Evolutionary conservation across 2,329 filamentous ascomycete genomes (phyloP).

Genomic region (Phialocephala sp.): DNA sequence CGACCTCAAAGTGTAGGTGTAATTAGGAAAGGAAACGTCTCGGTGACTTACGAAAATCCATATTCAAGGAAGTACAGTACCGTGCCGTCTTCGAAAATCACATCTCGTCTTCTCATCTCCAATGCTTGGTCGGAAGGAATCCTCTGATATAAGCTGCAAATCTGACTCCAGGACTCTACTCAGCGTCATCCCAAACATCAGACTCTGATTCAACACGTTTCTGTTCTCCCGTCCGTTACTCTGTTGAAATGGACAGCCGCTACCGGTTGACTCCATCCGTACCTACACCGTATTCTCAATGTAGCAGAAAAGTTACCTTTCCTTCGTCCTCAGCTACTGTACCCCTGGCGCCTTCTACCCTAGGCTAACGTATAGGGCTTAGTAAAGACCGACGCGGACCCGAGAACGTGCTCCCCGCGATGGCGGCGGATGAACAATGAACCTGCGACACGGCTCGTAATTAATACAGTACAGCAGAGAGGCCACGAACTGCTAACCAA

Average conservation of each 20-base stretch:
- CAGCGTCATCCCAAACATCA: neutral
- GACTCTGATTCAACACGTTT: neutral
- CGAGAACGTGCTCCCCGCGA: neutral
- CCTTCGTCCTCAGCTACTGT: neutral
- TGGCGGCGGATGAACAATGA: conserved; percentile 7
- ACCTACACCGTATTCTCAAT: neutral
- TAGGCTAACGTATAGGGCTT: conserved; percentile 5
- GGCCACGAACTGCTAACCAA: neutral
- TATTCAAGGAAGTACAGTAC: neutral
- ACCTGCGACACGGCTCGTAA: neutral
- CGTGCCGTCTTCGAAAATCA: neutral
- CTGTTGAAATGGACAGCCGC: neutral
- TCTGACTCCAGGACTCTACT: neutral
- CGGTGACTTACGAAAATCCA: neutral
- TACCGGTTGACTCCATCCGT: neutral
- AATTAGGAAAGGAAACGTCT: neutral
- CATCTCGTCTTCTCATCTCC: neutral
- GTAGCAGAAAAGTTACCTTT: neutral
- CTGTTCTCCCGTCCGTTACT: neutral
- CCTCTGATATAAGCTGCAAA: neutral
- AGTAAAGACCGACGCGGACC: neutral
- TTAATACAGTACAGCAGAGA: neutral
- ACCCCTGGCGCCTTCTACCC: too few relatives aligned
- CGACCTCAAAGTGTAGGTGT: neutral
- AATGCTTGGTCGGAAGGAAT: neutral